phyloP scores from a whole-genome alignment of 139 green algal species.

The Chlorokybus atmophyticus region DNA sequence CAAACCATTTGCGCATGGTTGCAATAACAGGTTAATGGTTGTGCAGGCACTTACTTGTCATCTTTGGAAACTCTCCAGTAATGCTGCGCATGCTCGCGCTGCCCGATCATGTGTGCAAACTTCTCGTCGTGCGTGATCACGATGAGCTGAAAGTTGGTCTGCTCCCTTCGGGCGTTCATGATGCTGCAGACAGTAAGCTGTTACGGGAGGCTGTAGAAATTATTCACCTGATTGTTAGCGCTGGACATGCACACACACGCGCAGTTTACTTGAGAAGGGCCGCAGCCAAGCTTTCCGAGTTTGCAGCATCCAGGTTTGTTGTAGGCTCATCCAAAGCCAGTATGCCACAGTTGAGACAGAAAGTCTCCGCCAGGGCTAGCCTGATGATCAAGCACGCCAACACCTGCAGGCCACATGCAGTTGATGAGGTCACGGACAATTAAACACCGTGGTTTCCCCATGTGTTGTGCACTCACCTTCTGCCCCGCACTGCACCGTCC shows the following conservation, averaged over 20 bases:
- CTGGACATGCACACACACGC: no score
- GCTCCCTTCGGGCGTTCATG: slow-evolving; percentile 57
- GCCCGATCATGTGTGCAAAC: slow-evolving; percentile 53
- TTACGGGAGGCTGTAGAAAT: no score
- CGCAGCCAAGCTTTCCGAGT: slow-evolving; percentile 60
- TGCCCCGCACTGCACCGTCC: slow-evolving; percentile 90
- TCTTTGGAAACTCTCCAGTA: slow-evolving; percentile 43
- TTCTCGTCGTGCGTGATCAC: slow-evolving; percentile 97
- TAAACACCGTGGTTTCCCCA: no score
- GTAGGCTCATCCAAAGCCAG: slow-evolving; percentile 96
- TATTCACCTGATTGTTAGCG: no score
- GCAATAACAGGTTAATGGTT: no score
- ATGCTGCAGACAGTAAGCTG: slow-evolving; percentile 38
- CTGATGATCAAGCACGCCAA: slow-evolving; percentile 96
- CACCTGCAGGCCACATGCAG: slow-evolving; percentile 54
- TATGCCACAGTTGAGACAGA: slow-evolving; percentile 96
- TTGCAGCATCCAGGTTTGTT: slow-evolving; percentile 90
- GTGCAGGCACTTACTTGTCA: slow-evolving; percentile 33
- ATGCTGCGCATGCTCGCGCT: slow-evolving; percentile 30
- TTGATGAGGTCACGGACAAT: no score
- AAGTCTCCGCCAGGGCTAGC: slow-evolving; percentile 91
- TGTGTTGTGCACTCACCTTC: no score
- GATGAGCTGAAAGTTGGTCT: slow-evolving; percentile 97
- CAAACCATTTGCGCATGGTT: no score
- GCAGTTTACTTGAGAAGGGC: slow-evolving; percentile 41